A percentile compares a stretch with the other conserved stretches of the same genome.
Conservation (phyloP, 2,329 filamentous ascomycete species). For the Teratosphaeria destructans region DNA sequence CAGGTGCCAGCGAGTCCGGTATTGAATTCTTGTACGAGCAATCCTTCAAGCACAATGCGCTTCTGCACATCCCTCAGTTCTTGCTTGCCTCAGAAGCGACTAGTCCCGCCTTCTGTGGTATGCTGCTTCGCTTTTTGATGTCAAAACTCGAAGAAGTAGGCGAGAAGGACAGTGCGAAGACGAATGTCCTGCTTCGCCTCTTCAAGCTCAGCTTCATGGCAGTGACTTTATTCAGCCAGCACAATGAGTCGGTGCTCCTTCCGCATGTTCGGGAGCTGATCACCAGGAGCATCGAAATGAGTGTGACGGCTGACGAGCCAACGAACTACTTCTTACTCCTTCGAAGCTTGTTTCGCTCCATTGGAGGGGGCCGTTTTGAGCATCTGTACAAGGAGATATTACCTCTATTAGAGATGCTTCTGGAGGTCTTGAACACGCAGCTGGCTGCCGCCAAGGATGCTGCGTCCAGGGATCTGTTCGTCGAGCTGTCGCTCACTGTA, state of each 20-base stretch:
- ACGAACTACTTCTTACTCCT: conserved; percentile 98
- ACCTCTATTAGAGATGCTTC: conserved; percentile 88
- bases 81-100: conserved; percentile 98
- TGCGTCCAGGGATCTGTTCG: conserved; percentile 85
- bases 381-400: conserved; percentile 97
- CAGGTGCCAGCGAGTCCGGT: conserved; percentile 55
- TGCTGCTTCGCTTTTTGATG: conserved; percentile 97
- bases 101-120: conserved; percentile 92
- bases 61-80: conserved; percentile 94
- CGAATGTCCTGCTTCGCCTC: conserved; percentile 80
- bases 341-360: conserved; percentile 86
- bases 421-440: conserved; percentile 94
- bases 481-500: conserved; percentile 92
- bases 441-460: conserved; percentile 88
- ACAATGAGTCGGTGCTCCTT: conserved; percentile 90
- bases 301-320: conserved; percentile 88
- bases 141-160: conserved; percentile 91
- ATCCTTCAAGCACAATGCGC: conserved; percentile 90
- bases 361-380: conserved; percentile 94
- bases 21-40: conserved; percentile 95
- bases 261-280: conserved; percentile 97
- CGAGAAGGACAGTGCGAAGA: conserved; percentile 81
- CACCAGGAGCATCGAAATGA: conserved; percentile 91
- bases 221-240: conserved; percentile 84
- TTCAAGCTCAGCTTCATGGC: conserved; percentile 99